phyloP scores from a whole-genome alignment of 2,329 filamentous ascomycete genomes.

The Penicillium sp. region DNA sequence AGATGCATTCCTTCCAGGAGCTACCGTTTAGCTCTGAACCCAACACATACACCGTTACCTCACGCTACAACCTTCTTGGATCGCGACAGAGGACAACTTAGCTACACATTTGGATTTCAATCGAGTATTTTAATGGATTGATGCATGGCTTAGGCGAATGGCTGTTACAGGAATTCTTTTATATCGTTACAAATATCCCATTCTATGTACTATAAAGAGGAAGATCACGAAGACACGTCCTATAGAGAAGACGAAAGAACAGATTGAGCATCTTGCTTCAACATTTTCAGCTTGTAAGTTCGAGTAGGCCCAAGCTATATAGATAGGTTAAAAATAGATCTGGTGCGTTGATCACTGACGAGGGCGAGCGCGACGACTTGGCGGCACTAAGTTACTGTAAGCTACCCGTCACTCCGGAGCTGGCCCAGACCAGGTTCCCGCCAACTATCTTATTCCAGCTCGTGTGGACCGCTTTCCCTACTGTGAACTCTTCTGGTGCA shows the following conservation, averaged over 20 bases:
- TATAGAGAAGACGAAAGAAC: slow-evolving; percentile 19
- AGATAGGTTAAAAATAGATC: not conserved
- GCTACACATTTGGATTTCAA: slow-evolving; percentile 8
- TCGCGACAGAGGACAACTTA: slow-evolving; percentile 7
- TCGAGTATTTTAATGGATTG: slow-evolving; percentile 19
- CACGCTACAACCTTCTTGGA: slow-evolving; percentile 1
- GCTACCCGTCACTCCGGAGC: not conserved
- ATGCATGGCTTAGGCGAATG: slow-evolving; percentile 43
- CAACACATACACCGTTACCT: not conserved
- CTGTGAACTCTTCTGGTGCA: slow-evolving; percentile 7
- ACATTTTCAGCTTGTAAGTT: no score
- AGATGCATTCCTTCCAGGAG: slow-evolving; percentile 52
- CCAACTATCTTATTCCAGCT: slow-evolving; percentile 13
- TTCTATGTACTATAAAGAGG: slow-evolving; percentile 21
- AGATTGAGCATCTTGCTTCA: not conserved
- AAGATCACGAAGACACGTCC: slow-evolving; percentile 30
- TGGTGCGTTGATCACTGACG: not conserved
- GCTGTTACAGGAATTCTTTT: slow-evolving; percentile 24
- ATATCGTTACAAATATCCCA: slow-evolving; percentile 23
- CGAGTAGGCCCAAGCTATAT: not conserved
- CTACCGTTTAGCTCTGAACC: slow-evolving; percentile 15
- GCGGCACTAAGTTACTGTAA: not conserved
- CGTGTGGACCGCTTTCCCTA: slow-evolving; percentile 1
- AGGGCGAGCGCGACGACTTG: slow-evolving; percentile 11
- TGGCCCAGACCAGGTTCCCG: slow-evolving; percentile 11